Conservation (phyloP, 176 grass and related monocot genomes). For the Cymbopogon citratus region DNA sequence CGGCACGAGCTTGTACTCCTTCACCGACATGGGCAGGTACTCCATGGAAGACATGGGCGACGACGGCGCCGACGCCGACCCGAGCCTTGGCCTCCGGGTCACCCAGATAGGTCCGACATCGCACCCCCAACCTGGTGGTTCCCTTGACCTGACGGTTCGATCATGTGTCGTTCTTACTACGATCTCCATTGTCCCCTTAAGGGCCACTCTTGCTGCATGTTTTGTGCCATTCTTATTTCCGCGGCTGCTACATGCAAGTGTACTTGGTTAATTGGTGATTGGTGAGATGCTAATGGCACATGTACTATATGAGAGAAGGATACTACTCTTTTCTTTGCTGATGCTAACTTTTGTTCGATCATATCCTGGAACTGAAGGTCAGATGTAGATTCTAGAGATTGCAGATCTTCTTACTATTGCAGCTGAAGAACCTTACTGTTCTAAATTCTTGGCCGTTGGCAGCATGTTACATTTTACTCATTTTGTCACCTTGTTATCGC, state of each 20-base stretch:
- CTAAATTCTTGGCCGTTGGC: background rate
- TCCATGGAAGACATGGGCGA: background rate
- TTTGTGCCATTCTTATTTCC: no score
- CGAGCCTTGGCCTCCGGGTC: slow-evolving; percentile 10
- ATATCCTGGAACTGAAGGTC: background rate
- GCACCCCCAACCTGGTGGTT: slow-evolving; percentile 45
- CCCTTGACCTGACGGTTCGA: slow-evolving; percentile 29
- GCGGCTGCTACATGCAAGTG: no score
- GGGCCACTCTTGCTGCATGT: no score
- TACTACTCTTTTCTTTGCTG: background rate
- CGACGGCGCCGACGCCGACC: no score
- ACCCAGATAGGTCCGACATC: background rate
- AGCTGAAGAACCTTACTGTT: background rate
- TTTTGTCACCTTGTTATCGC: background rate
- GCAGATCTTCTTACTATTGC: background rate
- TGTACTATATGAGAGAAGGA: background rate
- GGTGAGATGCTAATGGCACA: no score
- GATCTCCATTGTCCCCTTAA: no score
- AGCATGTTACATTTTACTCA: no score
- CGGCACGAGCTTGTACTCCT: slow-evolving; percentile 6
- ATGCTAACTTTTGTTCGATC: background rate
- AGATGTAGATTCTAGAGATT: background rate
- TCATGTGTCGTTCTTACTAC: background rate
- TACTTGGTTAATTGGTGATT: no score
- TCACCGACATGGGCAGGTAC: slow-evolving; percentile 47